These are phyloP conservation scores for Chaetomium strumarium DNA, from an alignment of 2,329 filamentous ascomycete genomes.

Conservation along the genomic window DNA sequence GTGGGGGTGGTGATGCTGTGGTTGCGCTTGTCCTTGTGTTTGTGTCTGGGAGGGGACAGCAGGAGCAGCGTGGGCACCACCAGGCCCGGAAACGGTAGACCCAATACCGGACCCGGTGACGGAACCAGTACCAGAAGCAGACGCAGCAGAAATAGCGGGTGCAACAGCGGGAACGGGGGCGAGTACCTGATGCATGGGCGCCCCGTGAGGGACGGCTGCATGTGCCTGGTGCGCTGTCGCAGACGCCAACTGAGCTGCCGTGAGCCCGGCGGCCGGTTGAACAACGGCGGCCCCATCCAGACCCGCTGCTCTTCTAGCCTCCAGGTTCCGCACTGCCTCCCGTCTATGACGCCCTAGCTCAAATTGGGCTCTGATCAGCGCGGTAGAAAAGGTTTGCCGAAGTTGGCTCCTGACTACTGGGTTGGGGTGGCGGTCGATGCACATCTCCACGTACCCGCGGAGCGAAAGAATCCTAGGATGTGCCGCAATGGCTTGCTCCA, in stretches of 20 bases:
- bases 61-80: background rate
- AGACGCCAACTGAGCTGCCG: constrained; percentile 15
- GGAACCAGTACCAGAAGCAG: background rate
- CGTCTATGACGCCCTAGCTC: constrained; percentile 33
- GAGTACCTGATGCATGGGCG: constrained; percentile 24
- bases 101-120: background rate
- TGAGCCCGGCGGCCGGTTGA: constrained; percentile 1
- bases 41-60: constrained; percentile 3
- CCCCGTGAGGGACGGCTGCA: constrained; percentile 16
- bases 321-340: constrained; percentile 25
- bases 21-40: constrained; percentile 6
- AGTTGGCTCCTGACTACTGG: constrained; percentile 44
- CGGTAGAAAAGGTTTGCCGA: constrained; percentile 43
- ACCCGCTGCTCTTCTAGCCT: constrained; percentile 2
- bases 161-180: constrained; percentile 8
- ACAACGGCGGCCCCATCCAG: background rate
- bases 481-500: constrained; percentile 40
- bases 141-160: background rate
- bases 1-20: constrained; percentile 19
- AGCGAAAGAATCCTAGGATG: constrained; percentile 46
- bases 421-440: constrained; percentile 47
- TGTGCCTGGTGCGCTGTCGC: constrained; percentile 22
- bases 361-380: constrained; percentile 41
- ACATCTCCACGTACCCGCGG: constrained; percentile 43
- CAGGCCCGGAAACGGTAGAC: background rate